Evolutionary conservation across 1,284 basidiomycete species (phyloP).

Genomic region (Apiotrichum laibachii): DNA sequence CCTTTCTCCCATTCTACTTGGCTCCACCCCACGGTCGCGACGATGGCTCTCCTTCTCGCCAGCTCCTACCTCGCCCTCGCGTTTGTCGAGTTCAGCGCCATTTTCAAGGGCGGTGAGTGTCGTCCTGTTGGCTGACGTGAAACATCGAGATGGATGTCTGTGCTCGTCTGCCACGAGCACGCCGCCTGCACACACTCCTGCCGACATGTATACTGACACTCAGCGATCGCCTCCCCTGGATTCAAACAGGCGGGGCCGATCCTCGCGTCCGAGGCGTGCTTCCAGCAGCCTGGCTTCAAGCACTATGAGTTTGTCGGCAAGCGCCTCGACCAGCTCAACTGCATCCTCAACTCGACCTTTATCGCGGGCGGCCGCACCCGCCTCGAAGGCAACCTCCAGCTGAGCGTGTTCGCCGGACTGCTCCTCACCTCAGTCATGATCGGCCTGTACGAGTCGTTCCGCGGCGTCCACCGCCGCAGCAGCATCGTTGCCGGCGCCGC

Average conservation of each 20-base stretch:
- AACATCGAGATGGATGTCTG: too few relatives aligned
- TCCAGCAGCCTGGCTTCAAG: slow-evolving; percentile 5
- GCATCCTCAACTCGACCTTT: slow-evolving; percentile 13
- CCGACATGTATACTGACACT: background rate
- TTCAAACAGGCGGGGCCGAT: slow-evolving; percentile 1
- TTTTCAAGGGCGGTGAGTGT: background rate
- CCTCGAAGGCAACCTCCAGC: slow-evolving; percentile 1
- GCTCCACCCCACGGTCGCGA: too few relatives aligned
- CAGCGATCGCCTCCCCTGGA: background rate
- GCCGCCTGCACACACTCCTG: background rate
- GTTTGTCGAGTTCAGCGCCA: slow-evolving; percentile 1
- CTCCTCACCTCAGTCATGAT: slow-evolving; percentile 9
- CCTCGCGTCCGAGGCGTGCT: slow-evolving; percentile 2
- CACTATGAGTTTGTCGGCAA: slow-evolving; percentile 3
- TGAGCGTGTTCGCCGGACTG: slow-evolving; percentile 8
- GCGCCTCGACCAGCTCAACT: slow-evolving; percentile 13
- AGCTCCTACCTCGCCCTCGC: background rate
- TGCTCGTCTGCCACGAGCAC: background rate
- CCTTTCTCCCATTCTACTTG: too few relatives aligned
- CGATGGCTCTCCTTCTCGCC: background rate
- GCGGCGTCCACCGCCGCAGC: slow-evolving; percentile 4
- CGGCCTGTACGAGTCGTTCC: slow-evolving; percentile 12
- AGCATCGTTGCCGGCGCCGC: background rate
- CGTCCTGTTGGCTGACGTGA: too few relatives aligned
- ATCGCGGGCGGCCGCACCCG: background rate